Base-by-base conservation (phyloP, 2,329 filamentous ascomycete genomes). In the Paraphoma chrysanthemicola region DNA sequence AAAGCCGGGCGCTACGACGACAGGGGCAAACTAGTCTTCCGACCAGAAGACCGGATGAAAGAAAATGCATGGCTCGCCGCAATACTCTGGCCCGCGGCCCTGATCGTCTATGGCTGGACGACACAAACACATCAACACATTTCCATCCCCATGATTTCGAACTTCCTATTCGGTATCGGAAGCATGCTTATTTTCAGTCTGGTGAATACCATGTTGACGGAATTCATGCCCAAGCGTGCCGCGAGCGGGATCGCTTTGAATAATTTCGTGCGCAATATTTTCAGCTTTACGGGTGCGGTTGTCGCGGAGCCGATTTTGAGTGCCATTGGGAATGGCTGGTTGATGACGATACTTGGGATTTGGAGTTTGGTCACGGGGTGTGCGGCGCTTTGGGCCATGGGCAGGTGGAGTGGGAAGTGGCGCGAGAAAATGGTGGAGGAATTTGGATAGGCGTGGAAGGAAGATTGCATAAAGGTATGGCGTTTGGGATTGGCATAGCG, bases 351-450 rank as follows among this genome's bases (percentile, higher is more conserved):
- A 5, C 44, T 78, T 36, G 76, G 72, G 2, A 80, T 90, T 1
- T 73, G 68, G 69, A 71, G 70, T 44, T 82, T 90, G 69, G 69
- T 85, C 1, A 71, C 65, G n/a, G 69, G 67, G 2, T 65, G 53
- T 53, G 69, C 77, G 6, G 82, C 86, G 14, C 84, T 93, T 18
- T 87, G 83, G 76, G 74, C 84, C 0, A 83, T 93, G 78, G 81
- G 81, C 66, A 83, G 78, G 60, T 88, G 84, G 66, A 86, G 86
- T 0, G 78, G 82, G 16, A 80, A 79, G 65, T 92, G 90, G 90
- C 83, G 90, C 66, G 78, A 78, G 48, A 74, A 76, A 30, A 90
- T 92, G 86, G 86, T 90, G 11, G 57, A 63, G 44, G 62, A 53
- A 38, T 44, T 70, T 38, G 68, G 66, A 3, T 67, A 48, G 62